phyloP scores from a whole-genome alignment of 257 asterid species.

The Datura wrightii region DNA sequence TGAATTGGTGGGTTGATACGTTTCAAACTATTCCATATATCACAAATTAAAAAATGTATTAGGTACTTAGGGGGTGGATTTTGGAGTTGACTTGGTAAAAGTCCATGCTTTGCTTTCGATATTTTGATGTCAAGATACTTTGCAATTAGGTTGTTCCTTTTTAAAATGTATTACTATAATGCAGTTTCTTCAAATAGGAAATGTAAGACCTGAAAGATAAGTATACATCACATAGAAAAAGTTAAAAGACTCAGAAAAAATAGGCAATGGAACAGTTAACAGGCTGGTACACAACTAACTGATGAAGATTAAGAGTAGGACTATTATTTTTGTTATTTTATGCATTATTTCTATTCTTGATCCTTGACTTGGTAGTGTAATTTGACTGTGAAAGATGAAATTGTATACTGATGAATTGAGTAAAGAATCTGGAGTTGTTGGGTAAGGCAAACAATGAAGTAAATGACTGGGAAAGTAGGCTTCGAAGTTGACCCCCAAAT shows the following conservation, averaged over 20 bases:
- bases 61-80: background rate
- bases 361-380: background rate
- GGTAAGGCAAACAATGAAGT: background rate
- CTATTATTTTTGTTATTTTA: background rate
- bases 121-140: background rate
- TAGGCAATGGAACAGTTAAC: background rate
- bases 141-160: conserved; percentile 14
- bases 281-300: background rate
- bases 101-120: conserved; percentile 6
- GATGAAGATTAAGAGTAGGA: conserved; percentile 7
- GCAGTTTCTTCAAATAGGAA: conserved; percentile 17
- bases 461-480: conserved; percentile 20
- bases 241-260: background rate
- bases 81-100: conserved; percentile 26
- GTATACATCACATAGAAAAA: background rate
- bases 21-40: background rate
- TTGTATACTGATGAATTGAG: background rate
- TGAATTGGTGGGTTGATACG: background rate
- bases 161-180: conserved; percentile 14
- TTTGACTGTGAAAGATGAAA: background rate
- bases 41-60: background rate
- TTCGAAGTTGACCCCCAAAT: background rate
- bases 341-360: background rate
- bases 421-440: background rate
- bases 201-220: background rate